Percentiles rank a stretch among this genome's conserved stretches.
Evolutionary conservation across 2,329 filamentous ascomycete genomes (phyloP).

Genomic region (Rhexocercosporidium sp.): DNA sequence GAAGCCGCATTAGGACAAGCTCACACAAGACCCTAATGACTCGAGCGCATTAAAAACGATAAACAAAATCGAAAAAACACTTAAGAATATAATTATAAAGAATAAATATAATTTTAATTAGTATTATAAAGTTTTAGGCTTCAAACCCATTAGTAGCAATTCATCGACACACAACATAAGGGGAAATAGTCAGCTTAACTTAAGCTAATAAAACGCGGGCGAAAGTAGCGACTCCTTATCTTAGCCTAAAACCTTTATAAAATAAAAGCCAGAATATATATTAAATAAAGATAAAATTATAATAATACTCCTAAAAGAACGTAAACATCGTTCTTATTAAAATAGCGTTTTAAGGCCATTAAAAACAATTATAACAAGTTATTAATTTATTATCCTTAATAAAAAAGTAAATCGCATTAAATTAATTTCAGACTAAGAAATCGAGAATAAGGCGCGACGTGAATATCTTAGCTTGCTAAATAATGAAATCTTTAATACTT

Average conservation of each 20-base stretch:
- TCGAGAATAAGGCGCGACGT: background rate
- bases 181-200: no score
- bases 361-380: background rate
- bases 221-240: background rate
- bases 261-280: background rate
- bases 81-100: background rate
- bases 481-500: background rate
- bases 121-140: background rate
- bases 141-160: background rate
- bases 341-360: background rate
- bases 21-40: background rate
- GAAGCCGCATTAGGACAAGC: background rate
- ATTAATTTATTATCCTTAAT: background rate
- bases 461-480: conserved; percentile 6
- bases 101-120: background rate
- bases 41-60: background rate
- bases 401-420: background rate
- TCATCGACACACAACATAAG: no score
- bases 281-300: background rate
- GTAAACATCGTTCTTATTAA: background rate
- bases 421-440: background rate
- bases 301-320: background rate
- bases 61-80: background rate
- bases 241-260: background rate
- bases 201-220: background rate